These are phyloP conservation scores for Eucalyptus polyanthemos DNA, from an alignment of 345 rosid species.

Conservation along the genomic window DNA sequence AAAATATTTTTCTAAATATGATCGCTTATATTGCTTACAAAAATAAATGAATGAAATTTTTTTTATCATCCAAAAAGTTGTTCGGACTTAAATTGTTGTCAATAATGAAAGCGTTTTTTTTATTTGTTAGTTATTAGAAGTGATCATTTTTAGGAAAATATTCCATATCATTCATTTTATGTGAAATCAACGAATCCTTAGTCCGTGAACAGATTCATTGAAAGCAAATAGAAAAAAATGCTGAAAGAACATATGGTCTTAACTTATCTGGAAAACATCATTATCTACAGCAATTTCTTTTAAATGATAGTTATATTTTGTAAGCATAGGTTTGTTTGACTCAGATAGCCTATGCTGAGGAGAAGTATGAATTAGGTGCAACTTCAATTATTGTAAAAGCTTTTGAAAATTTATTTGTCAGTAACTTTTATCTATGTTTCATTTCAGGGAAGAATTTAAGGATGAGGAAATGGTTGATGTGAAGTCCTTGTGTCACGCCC, in stretches of 20 bases:
- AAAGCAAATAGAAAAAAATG: not conserved
- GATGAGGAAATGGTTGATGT: slow-evolving; percentile 57
- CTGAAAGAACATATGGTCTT: not conserved
- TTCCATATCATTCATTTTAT: not conserved
- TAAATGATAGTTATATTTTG: not conserved
- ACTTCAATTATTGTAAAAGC: not conserved
- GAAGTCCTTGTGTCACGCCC: slow-evolving; percentile 21
- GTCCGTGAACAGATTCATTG: no score
- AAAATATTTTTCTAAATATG: not conserved
- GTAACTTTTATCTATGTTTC: not conserved
- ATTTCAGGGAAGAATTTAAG: slow-evolving; percentile 84
- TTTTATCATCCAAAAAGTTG: not conserved
- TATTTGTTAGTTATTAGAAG: not conserved
- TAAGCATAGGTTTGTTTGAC: not conserved
- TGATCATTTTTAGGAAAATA: not conserved
- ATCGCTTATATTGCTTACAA: not conserved
- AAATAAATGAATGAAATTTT: not conserved
- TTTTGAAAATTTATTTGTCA: not conserved
- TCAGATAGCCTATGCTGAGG: not conserved
- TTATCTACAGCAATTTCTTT: not conserved
- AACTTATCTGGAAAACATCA: not conserved
- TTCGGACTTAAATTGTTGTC: not conserved
- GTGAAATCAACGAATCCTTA: not conserved
- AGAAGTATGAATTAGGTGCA: not conserved
- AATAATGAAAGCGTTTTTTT: not conserved